Conservation (phyloP, 1,284 basidiomycete species). For the Quambalaria eucalypti region DNA sequence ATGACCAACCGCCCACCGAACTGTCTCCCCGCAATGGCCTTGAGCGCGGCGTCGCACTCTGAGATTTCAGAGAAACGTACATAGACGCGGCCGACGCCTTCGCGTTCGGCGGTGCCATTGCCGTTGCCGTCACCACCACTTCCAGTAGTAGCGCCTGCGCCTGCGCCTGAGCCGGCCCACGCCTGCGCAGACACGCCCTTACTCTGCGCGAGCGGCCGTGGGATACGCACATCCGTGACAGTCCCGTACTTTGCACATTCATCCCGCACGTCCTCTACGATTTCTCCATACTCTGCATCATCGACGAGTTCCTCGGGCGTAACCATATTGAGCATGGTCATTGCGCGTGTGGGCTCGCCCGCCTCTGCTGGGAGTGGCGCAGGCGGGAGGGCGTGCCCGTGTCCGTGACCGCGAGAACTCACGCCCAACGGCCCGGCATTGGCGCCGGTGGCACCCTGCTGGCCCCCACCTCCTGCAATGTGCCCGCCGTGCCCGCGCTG, state of each 20-base stretch:
- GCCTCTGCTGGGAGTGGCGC: constrained; percentile 55
- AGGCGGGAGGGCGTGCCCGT: constrained; percentile 57
- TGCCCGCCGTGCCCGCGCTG: constrained; percentile 49
- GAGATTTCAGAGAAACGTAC: constrained; percentile 65
- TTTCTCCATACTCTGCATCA: constrained; percentile 85
- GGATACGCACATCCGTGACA: constrained; percentile 40
- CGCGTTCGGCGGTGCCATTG: constrained; percentile 59
- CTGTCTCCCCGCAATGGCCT: constrained; percentile 75
- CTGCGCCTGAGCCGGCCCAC: constrained; percentile 52
- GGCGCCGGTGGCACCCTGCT: constrained; percentile 10
- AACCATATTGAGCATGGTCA: constrained; percentile 99
- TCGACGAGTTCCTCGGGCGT: constrained; percentile 81
- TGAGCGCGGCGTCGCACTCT: constrained; percentile 63
- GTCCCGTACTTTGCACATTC: constrained; percentile 53
- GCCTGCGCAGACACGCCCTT: constrained; percentile 35
- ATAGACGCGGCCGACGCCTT: constrained; percentile 86
- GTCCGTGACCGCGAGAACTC: constrained; percentile 71
- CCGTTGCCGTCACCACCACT: constrained; percentile 52
- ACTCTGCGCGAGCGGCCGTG: constrained; percentile 29
- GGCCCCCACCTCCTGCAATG: constrained; percentile 22
- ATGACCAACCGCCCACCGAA: constrained; percentile 81
- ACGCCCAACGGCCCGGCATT: constrained; percentile 45
- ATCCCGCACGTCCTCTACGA: constrained; percentile 87
- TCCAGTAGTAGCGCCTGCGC: constrained; percentile 19
- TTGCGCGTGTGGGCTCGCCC: constrained; percentile 58